Evolutionary conservation across 1,139 yeast genomes (phyloP).

Genomic region (Geotrichum klebahnii): DNA sequence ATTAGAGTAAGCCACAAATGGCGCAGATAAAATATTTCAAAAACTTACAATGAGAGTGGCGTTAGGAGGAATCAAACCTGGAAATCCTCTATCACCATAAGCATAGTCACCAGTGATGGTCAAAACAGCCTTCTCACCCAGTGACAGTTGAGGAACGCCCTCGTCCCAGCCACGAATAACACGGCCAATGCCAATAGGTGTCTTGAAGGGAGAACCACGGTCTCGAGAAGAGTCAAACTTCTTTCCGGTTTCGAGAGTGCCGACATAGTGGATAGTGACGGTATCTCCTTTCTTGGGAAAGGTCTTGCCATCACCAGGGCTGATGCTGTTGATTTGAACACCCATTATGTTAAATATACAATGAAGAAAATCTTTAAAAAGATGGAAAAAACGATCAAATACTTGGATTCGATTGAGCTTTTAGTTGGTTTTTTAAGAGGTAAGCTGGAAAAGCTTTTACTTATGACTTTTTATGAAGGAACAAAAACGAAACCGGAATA

Average conservation of each 20-base stretch:
- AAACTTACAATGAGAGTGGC: slow-evolving; percentile 61
- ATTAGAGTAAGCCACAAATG: slow-evolving; percentile 1
- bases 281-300: slow-evolving; percentile 83
- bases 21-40: neutral
- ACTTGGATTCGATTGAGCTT: no score
- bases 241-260: slow-evolving; percentile 89
- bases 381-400: no score
- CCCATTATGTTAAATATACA: slow-evolving; percentile 42
- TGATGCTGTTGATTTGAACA: slow-evolving; percentile 38
- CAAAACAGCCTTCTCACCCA: slow-evolving; percentile 87
- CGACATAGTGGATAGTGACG: slow-evolving; percentile 85
- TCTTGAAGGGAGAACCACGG: slow-evolving; percentile 91
- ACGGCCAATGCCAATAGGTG: slow-evolving; percentile 90
- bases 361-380: neutral
- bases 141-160: slow-evolving; percentile 82
- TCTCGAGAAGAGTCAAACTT: slow-evolving; percentile 92
- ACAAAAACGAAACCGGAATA: no score
- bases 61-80: slow-evolving; percentile 93
- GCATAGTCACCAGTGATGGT: slow-evolving; percentile 92
- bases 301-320: slow-evolving; percentile 65
- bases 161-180: slow-evolving; percentile 96
- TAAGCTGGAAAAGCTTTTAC: no score
- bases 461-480: no score
- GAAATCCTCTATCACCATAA: slow-evolving; percentile 91
- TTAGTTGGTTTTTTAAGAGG: no score